Evolutionary conservation across 495 filamentous ascomycete genomes (phyloP).

Genomic region (Trypethelium eluteriae): DNA sequence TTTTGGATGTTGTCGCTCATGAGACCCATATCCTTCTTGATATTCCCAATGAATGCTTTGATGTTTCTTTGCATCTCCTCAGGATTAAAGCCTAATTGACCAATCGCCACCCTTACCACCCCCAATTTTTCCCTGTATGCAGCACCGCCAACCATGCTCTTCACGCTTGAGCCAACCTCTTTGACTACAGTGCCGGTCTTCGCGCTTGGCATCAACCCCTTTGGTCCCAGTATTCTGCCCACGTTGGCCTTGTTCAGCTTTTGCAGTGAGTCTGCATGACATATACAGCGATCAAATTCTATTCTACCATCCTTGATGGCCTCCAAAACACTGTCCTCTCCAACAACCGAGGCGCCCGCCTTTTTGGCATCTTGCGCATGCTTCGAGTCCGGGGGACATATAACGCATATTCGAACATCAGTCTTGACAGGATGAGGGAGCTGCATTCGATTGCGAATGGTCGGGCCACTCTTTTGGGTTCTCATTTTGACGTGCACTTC

Average conservation of each 20-base stretch:
- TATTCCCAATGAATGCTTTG: conserved; percentile 60
- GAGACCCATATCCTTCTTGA: conserved; percentile 67
- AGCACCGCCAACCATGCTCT: conserved; percentile 71
- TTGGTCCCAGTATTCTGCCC: conserved; percentile 76
- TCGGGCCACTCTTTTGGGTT: conserved; percentile 71
- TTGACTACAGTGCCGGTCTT: conserved; percentile 84
- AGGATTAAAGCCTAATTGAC: conserved; percentile 83
- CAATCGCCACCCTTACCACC: conserved; percentile 78
- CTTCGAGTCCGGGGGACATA: conserved; percentile 69
- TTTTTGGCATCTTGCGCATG: conserved; percentile 59
- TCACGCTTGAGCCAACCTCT: conserved; percentile 61
- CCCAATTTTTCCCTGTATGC: conserved; percentile 81
- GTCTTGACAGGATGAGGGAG: conserved; percentile 85
- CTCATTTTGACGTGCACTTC: conserved; percentile 74
- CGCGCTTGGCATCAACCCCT: conserved; percentile 80
- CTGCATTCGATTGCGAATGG: conserved; percentile 76
- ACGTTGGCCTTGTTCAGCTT: conserved; percentile 69
- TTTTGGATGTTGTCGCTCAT: conserved; percentile 69
- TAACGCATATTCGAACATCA: conserved; percentile 76
- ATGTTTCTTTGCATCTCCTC: conserved; percentile 80
- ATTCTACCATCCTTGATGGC: conserved; percentile 64
- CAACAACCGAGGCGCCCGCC: conserved; percentile 72
- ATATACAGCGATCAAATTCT: conserved; percentile 82
- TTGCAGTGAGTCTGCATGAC: conserved; percentile 66
- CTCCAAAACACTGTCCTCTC: conserved; percentile 78